phyloP scores from a whole-genome alignment of 2,329 filamentous ascomycete genomes.

The Colletotrichum phormii region DNA sequence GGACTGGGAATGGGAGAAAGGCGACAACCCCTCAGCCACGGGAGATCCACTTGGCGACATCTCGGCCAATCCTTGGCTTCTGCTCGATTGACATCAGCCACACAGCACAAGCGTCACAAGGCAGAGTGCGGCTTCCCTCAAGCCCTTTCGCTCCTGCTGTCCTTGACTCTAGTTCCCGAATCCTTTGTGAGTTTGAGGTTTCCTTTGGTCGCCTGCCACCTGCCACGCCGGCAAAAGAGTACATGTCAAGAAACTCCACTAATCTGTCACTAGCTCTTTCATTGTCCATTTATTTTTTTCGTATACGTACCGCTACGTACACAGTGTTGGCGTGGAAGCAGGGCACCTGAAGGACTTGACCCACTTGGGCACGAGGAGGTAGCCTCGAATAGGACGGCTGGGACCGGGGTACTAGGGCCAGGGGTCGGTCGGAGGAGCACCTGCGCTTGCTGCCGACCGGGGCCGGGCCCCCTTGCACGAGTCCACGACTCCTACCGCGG shows the following conservation, averaged over 20 bases:
- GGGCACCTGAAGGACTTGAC: too few species aligned
- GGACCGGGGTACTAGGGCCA: not conserved
- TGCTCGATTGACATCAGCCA: not conserved
- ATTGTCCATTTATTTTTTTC: not conserved
- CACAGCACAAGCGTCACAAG: not conserved
- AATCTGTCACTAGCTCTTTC: not conserved
- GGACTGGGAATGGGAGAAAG: not conserved
- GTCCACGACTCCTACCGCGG: not conserved
- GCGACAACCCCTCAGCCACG: not conserved
- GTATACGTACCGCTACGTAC: too few species aligned
- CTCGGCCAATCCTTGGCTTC: slow-evolving; percentile 10
- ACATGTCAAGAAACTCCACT: not conserved
- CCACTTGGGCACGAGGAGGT: slow-evolving; percentile 30
- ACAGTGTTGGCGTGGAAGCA: too few species aligned
- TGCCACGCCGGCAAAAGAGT: not conserved
- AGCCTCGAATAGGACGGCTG: slow-evolving; percentile 17
- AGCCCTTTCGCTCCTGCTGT: not conserved
- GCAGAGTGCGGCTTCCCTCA: not conserved
- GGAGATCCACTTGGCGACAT: not conserved
- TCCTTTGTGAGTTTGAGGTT: not conserved
- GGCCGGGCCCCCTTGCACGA: not conserved
- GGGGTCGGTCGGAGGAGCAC: slow-evolving; percentile 3
- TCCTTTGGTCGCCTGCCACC: not conserved
- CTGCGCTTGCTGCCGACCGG: slow-evolving; percentile 1
- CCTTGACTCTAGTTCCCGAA: not conserved